Percentiles rank a stretch among this genome's conserved stretches.
These are phyloP conservation scores for Hydrangea macrophylla DNA, from an alignment of 148 eudicot species.

Conservation along the genomic window DNA sequence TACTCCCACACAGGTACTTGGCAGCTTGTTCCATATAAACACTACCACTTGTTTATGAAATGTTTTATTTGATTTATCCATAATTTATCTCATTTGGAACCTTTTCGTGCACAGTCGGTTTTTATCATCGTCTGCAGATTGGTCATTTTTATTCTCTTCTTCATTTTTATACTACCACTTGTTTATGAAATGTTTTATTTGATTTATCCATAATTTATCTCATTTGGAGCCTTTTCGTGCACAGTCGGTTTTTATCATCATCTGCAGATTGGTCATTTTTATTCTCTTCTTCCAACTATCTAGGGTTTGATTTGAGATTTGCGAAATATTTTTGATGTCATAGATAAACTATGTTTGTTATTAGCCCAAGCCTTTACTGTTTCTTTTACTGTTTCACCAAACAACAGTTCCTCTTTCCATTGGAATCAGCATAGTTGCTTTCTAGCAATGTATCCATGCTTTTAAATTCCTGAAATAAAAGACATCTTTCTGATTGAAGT, in stretches of 20 bases:
- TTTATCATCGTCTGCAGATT: background rate
- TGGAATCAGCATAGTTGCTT: too few relatives aligned
- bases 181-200: background rate
- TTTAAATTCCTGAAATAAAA: too few relatives aligned
- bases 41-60: background rate
- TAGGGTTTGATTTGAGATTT: too few relatives aligned
- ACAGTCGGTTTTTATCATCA: background rate
- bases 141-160: background rate
- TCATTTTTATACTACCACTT: background rate
- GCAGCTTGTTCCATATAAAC: background rate
- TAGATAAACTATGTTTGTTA: too few relatives aligned
- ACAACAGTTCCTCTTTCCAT: too few relatives aligned
- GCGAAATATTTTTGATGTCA: too few relatives aligned
- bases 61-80: background rate
- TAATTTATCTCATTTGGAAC: background rate
- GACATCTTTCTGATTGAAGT: too few relatives aligned
- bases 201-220: background rate
- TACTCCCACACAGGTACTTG: slow-evolving; percentile 84
- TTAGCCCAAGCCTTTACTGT: too few relatives aligned
- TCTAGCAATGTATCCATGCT: too few relatives aligned
- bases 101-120: background rate
- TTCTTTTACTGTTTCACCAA: too few relatives aligned
- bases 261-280: background rate
- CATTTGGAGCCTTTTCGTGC: slow-evolving; percentile 1
- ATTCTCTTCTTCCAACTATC: too few relatives aligned